Base-by-base conservation (phyloP, 1,284 basidiomycete genomes). In the Malassezia psittaci region DNA sequence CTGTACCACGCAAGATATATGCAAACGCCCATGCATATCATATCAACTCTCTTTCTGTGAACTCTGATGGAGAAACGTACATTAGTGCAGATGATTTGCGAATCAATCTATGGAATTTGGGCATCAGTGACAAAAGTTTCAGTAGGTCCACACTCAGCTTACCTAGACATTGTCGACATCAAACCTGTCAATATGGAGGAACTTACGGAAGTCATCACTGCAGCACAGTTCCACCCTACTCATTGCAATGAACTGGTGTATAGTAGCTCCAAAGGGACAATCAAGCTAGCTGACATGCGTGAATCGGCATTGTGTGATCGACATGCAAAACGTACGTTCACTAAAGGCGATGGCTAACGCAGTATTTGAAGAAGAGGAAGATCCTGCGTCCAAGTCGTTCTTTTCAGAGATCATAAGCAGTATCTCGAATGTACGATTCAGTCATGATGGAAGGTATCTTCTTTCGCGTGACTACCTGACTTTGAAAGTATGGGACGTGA, bases 351-450 rank as follows among this genome's bases (percentile, higher is more conserved):
- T 29, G 7, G 4, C 46, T 33, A 48, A 48, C 46, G 36, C 60
- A 46, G 62, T 62, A 45, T 58, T 60, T 41, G 66, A 57, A 76
- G 94, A 98, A 76, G 93, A 96, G 69, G 94, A 99, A 76, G 94
- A 98, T 74, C 91, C 91, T 33, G 84, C 88, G 50, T 88, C 88
- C 66, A 88, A 94, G 66, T 96, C 94, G 2, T 99, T 99, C 82
- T 99, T 99, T 78, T 94, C 90, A n/a, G 94, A 99, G 78, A 99
- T 98, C 73, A 98, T 99, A 65, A 96, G 91, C 7, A 96, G 93
- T 49, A 96, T 99, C 73, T 96, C 94, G 42, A 94, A 99, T 77
- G 93, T 99, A 77, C 96, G 96, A 77, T 99, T 99, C 79, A 93
- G 89, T 62, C 85, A 85, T 57, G 94, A 98, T 69, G 94, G 94